A percentile compares a stretch with the other conserved stretches of the same genome.
Conservation (phyloP, 1,284 basidiomycete species). For the Cutaneotrichosporon dermatis region DNA sequence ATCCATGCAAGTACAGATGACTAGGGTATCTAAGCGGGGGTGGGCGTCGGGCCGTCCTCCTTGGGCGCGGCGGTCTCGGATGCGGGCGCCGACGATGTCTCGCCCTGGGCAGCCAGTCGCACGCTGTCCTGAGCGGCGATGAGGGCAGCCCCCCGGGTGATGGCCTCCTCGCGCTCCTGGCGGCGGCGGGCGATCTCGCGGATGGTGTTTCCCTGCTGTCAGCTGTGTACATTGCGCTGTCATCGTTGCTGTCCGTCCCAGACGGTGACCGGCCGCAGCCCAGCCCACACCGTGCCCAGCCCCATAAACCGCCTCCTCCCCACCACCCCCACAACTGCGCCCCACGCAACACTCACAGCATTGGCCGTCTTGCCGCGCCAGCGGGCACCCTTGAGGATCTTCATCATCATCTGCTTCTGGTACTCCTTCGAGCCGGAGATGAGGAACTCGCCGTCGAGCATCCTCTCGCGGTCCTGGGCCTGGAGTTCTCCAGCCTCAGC, state of each 20-base stretch:
- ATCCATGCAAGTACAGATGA: conserved; percentile 2
- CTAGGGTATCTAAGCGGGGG: not conserved
- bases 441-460: conserved; percentile 60
- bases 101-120: too few species aligned
- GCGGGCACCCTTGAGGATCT: conserved; percentile 41
- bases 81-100: not conserved
- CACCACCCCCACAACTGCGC: too few species aligned
- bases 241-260: too few species aligned
- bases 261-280: too few species aligned
- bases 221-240: not conserved
- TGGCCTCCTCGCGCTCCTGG: conserved; percentile 56
- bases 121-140: not conserved
- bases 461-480: conserved; percentile 56
- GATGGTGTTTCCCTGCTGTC: conserved; percentile 40
- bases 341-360: conserved; percentile 26
- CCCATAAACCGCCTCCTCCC: too few species aligned
- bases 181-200: conserved; percentile 48
- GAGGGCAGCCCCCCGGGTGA: conserved; percentile 29
- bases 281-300: too few species aligned
- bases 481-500: conserved; percentile 47
- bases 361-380: conserved; percentile 42
- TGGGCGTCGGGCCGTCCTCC: not conserved
- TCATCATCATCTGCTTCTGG: conserved; percentile 28
- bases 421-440: conserved; percentile 56
- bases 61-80: not conserved